phyloP scores from a whole-genome alignment of 2,329 filamentous ascomycete genomes.

The Cladophialophora exuberans region DNA sequence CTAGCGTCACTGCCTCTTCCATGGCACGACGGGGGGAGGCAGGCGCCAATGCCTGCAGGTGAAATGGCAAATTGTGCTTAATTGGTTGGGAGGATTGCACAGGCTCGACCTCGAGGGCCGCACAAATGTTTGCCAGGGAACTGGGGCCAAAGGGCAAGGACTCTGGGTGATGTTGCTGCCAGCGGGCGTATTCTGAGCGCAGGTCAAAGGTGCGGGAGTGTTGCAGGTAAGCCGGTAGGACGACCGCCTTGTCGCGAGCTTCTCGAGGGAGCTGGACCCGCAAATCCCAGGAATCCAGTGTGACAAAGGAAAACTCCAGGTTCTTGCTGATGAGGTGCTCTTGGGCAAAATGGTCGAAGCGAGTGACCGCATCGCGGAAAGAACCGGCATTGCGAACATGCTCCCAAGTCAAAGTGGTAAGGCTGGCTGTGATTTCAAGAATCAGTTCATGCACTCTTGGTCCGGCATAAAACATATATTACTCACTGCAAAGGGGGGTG shows the following conservation, averaged over 20 bases:
- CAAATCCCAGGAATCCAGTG: conserved; percentile 96
- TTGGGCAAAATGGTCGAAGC: conserved; percentile 89
- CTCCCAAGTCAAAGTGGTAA: conserved; percentile 98
- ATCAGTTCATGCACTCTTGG: conserved; percentile 27
- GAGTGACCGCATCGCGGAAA: conserved; percentile 94
- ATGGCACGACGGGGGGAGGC: conserved; percentile 94
- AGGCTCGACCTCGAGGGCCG: conserved; percentile 94
- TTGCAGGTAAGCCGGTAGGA: conserved; percentile 93
- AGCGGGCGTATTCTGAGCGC: conserved; percentile 95
- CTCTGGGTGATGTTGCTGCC: conserved; percentile 98
- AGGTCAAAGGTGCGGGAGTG: conserved; percentile 97
- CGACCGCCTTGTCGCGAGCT: conserved; percentile 96
- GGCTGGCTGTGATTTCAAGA: conserved; percentile 67
- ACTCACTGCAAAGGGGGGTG: conserved; percentile 97
- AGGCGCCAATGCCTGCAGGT: conserved; percentile 91
- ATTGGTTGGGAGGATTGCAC: conserved; percentile 97
- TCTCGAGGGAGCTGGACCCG: conserved; percentile 96
- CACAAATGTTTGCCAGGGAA: conserved; percentile 95
- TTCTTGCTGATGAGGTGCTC: conserved; percentile 91
- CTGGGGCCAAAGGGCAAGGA: conserved; percentile 95
- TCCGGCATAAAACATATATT: conserved; percentile 22
- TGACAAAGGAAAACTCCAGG: conserved; percentile 97
- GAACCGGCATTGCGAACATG: conserved; percentile 96
- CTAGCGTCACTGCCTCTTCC: conserved; percentile 94
- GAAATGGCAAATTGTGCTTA: conserved; percentile 98